Conservation (phyloP, 2,329 filamentous ascomycete genomes). For the Colletotrichum salicis region DNA sequence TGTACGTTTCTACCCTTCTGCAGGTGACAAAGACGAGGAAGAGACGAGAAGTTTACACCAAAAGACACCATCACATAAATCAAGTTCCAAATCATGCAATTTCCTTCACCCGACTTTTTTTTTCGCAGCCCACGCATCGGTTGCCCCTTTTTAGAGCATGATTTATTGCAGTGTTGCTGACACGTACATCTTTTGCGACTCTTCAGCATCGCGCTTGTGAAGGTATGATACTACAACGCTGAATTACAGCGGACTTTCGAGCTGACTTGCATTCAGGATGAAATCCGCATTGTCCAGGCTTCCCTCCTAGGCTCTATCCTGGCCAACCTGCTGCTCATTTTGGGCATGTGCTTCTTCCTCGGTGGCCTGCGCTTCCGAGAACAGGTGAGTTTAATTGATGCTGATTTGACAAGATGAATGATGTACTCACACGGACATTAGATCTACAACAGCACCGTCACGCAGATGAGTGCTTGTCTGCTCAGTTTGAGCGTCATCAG, state of each 20-base stretch:
- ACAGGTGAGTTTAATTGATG: constrained; percentile 65
- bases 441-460: constrained; percentile 95
- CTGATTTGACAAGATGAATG: not conserved
- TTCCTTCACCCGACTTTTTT: not conserved
- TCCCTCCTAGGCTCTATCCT: constrained; percentile 90
- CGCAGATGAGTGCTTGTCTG: constrained; percentile 94
- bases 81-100: constrained; percentile 52
- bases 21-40: constrained; percentile 44
- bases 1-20: constrained; percentile 59
- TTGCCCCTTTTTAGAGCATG: constrained; percentile 37
- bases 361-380: constrained; percentile 89
- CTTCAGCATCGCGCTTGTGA: constrained; percentile 78
- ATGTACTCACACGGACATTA: constrained; percentile 42
- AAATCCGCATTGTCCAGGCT: constrained; percentile 92
- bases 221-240: constrained; percentile 55
- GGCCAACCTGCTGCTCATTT: constrained; percentile 85
- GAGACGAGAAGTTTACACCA: constrained; percentile 40
- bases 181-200: constrained; percentile 37
- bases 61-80: constrained; percentile 63
- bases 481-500: constrained; percentile 92
- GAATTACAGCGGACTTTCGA: not conserved
- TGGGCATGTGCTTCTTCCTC: constrained; percentile 91
- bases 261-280: constrained; percentile 57
- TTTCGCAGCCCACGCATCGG: constrained; percentile 36
- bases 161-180: constrained; percentile 43